phyloP scores from a whole-genome alignment of 2,329 filamentous ascomycete species.

The Ophiostoma triangulosporum region DNA sequence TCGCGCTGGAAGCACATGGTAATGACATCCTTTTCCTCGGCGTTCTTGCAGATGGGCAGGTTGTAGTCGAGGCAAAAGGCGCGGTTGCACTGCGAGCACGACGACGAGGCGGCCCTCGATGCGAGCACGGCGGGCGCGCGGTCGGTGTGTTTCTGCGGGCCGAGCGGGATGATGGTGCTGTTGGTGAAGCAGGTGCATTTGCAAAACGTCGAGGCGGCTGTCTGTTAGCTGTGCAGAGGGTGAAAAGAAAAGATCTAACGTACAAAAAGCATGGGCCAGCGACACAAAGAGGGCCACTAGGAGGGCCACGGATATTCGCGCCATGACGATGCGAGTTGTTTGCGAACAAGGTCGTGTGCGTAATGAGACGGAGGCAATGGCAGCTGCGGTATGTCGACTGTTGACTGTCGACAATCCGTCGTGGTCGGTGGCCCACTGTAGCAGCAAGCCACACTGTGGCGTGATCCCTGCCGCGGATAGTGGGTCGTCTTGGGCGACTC shows the following conservation, averaged over 20 bases:
- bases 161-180: slow-evolving; percentile 51
- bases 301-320: slow-evolving; percentile 24
- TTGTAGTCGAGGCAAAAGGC: slow-evolving; percentile 48
- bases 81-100: slow-evolving; percentile 50
- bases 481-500: neutral
- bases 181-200: slow-evolving; percentile 60
- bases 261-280: slow-evolving; percentile 28
- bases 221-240: neutral
- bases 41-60: slow-evolving; percentile 49
- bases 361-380: too few species aligned
- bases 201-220: slow-evolving; percentile 51
- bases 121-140: slow-evolving; percentile 12
- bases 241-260: slow-evolving; percentile 12
- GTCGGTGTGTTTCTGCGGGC: slow-evolving; percentile 23
- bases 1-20: slow-evolving; percentile 55
- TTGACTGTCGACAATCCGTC: too few species aligned
- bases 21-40: slow-evolving; percentile 46
- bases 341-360: neutral
- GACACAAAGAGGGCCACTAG: slow-evolving; percentile 25
- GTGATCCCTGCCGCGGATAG: neutral
- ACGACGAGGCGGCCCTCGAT: slow-evolving; percentile 27
- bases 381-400: too few species aligned
- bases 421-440: neutral
- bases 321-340: slow-evolving; percentile 19
- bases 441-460: slow-evolving; percentile 8